A percentile compares a stretch with the other conserved stretches of the same genome.
Conservation (phyloP, 2,329 filamentous ascomycete species). For the Beauveria caledonica region DNA sequence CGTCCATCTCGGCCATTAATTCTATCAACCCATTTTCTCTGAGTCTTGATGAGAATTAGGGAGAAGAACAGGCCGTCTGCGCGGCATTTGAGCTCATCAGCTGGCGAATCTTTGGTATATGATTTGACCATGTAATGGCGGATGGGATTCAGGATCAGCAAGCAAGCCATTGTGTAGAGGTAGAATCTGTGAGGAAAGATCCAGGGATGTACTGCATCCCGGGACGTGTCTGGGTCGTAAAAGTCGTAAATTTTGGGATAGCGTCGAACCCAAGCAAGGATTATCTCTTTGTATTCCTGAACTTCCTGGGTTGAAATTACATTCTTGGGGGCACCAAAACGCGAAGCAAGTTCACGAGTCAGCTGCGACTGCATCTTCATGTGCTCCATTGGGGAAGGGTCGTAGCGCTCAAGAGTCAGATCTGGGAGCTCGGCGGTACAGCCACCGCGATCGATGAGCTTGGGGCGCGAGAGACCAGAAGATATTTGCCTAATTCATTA, state of each 20-base stretch:
- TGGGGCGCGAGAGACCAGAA: constrained; percentile 25
- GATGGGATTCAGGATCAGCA: constrained; percentile 39
- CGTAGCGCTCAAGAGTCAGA: constrained; percentile 24
- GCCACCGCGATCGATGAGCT: constrained; percentile 27
- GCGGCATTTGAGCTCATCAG: constrained; percentile 28
- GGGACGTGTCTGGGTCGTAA: constrained; percentile 30
- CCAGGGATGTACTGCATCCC: constrained; percentile 31
- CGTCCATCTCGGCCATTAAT: constrained; percentile 37
- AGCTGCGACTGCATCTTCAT: constrained; percentile 24
- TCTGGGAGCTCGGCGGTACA: constrained; percentile 25
- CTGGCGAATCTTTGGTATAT: constrained; percentile 19
- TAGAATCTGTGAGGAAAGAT: constrained; percentile 39
- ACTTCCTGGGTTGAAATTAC: constrained; percentile 21
- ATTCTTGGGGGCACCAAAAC: constrained; percentile 21
- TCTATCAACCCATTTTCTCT: constrained; percentile 33
- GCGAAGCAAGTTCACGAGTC: constrained; percentile 17
- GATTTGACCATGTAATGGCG: constrained; percentile 36
- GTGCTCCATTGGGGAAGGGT: constrained; percentile 25
- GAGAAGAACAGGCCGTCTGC: constrained; percentile 33
- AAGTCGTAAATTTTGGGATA: constrained; percentile 34
- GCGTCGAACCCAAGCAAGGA: constrained; percentile 32
- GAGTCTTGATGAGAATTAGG: constrained; percentile 31
- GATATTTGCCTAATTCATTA: constrained; percentile 23
- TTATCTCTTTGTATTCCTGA: constrained; percentile 20
- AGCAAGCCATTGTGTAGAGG: constrained; percentile 34